Conservation (phyloP, 495 filamentous ascomycete species). For the Bryoglossum gracile region DNA sequence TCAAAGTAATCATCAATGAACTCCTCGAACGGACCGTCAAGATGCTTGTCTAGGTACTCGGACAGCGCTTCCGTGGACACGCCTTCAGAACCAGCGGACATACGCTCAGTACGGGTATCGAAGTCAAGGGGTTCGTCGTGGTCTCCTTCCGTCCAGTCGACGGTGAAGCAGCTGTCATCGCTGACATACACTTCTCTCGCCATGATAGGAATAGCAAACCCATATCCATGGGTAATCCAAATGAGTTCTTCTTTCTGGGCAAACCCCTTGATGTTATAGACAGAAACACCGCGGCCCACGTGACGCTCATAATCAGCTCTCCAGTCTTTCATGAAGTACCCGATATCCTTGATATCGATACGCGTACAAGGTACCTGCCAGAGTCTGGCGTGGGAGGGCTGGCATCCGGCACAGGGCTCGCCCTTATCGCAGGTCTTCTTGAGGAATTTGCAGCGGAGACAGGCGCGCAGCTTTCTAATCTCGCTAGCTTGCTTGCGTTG, state of each 20-base stretch:
- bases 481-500: conserved; percentile 91
- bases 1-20: conserved; percentile 94
- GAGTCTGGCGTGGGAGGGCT: conserved; percentile 82
- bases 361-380: conserved; percentile 96
- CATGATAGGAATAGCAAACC: conserved; percentile 77
- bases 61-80: conserved; percentile 67
- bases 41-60: conserved; percentile 87
- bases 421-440: conserved; percentile 98
- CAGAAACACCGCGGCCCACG: conserved; percentile 73
- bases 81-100: conserved; percentile 78
- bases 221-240: conserved; percentile 85
- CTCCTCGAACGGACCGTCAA: conserved; percentile 79
- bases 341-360: conserved; percentile 95
- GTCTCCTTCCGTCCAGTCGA: conserved; percentile 82
- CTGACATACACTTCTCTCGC: conserved; percentile 86
- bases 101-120: conserved; percentile 73
- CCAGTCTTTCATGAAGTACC: conserved; percentile 97
- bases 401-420: conserved; percentile 86
- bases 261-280: conserved; percentile 91
- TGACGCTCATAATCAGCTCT: conserved; percentile 91
- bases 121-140: conserved; percentile 64
- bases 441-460: conserved; percentile 92
- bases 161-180: conserved; percentile 83
- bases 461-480: conserved; percentile 86
- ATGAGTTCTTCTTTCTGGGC: conserved; percentile 69